These are phyloP conservation scores for Pythium myriotylum DNA, from an alignment of 352 stramenopile genomes.

Conservation along the genomic window DNA sequence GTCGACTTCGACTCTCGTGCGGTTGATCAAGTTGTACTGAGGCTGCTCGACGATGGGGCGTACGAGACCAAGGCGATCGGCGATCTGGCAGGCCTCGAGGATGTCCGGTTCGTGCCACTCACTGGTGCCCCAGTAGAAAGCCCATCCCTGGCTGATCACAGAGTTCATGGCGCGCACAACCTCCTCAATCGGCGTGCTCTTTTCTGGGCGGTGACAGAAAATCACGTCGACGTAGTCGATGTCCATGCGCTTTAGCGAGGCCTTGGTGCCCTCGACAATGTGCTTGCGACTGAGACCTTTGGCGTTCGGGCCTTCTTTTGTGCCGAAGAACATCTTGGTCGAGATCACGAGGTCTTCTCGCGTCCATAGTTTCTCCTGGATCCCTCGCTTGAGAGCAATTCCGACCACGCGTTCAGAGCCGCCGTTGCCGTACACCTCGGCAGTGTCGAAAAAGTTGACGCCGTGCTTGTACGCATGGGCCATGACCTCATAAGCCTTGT, in stretches of 20 bases:
- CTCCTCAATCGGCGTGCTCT: constrained; percentile 39
- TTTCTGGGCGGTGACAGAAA: constrained; percentile 37
- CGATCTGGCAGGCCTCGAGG: constrained; percentile 39
- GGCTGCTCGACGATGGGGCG: constrained; percentile 40
- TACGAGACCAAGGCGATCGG: constrained; percentile 29
- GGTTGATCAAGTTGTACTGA: constrained; percentile 56
- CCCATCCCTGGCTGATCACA: constrained; percentile 38
- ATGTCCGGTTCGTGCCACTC: constrained; percentile 51
- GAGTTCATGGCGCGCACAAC: constrained; percentile 51
- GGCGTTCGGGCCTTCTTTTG: constrained; percentile 24
- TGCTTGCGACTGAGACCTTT: constrained; percentile 40
- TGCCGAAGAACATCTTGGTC: constrained; percentile 49
- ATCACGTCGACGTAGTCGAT: constrained; percentile 46
- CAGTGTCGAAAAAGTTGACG: constrained; percentile 65
- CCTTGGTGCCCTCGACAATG: constrained; percentile 47
- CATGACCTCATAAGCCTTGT: constrained; percentile 4
- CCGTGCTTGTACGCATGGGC: constrained; percentile 22
- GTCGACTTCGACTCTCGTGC: constrained; percentile 41
- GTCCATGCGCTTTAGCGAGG: constrained; percentile 42
- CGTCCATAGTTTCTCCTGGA: constrained; percentile 19
- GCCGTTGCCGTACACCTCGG: constrained; percentile 37
- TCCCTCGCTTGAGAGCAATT: constrained; percentile 23
- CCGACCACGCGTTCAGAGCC: constrained; percentile 38
- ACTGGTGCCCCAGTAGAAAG: constrained; percentile 31
- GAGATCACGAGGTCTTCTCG: constrained; percentile 27